These are phyloP conservation scores for Kazachstania africana DNA, from an alignment of 805 yeast genomes.

Conservation along the genomic window DNA sequence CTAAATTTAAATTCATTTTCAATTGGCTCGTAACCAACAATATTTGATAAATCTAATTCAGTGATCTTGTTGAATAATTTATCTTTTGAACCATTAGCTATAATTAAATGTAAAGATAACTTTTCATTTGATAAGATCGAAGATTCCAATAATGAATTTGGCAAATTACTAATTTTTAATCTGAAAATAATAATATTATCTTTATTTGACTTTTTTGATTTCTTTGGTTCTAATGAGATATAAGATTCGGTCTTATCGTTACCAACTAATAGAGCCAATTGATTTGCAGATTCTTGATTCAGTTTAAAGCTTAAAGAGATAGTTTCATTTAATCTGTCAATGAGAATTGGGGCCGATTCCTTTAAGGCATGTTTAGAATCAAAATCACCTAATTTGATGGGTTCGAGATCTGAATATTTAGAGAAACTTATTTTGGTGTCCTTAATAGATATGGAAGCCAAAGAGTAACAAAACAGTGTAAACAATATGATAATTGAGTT, in stretches of 20 bases:
- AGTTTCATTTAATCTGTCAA: slow-evolving; percentile 8
- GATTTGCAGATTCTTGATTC: slow-evolving; percentile 9
- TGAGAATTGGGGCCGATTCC: slow-evolving; percentile 4
- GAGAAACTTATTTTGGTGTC: slow-evolving; percentile 3
- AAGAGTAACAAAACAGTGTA: slow-evolving; percentile 1
- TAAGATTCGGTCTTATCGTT: slow-evolving; percentile 16
- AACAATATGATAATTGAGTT: slow-evolving; percentile 1
- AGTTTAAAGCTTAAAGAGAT: slow-evolving; percentile 12
- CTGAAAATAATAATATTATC: slow-evolving; percentile 3
- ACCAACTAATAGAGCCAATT: slow-evolving; percentile 18
- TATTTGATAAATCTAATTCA: slow-evolving; percentile 3
- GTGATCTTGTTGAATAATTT: too few relatives aligned
- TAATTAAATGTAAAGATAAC: too few relatives aligned
- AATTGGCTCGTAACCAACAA: too few relatives aligned
- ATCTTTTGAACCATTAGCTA: too few relatives aligned
- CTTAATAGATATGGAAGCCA: slow-evolving; percentile 3
- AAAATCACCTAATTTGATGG: slow-evolving; percentile 3
- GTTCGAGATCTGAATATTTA: background rate
- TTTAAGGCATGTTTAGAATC: slow-evolving; percentile 5
- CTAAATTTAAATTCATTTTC: slow-evolving; percentile 34
- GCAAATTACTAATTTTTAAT: slow-evolving; percentile 8
- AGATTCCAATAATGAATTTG: slow-evolving; percentile 14
- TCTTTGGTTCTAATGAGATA: slow-evolving; percentile 10
- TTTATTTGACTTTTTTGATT: slow-evolving; percentile 7
- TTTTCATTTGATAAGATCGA: too few relatives aligned